Percentiles rank a stretch among this genome's conserved stretches.
These are phyloP conservation scores for Lizonia empirigonia DNA, from an alignment of 2,329 filamentous ascomycete genomes.

Conservation along the genomic window DNA sequence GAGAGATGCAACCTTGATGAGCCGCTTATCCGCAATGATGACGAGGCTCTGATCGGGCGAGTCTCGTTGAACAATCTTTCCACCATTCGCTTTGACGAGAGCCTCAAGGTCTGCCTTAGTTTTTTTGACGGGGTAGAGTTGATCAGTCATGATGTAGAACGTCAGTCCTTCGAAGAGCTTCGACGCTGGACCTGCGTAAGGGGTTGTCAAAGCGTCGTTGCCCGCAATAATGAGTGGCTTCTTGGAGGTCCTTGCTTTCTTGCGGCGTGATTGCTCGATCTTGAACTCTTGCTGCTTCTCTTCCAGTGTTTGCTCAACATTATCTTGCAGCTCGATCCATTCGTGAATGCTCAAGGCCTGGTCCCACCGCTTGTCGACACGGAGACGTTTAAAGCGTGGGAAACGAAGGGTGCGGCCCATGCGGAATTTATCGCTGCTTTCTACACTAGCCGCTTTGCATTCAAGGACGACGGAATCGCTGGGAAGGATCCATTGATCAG, in stretches of 20 bases:
- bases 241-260: constrained; percentile 64
- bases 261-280: constrained; percentile 70
- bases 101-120: constrained; percentile 79
- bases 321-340: constrained; percentile 72
- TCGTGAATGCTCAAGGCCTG: constrained; percentile 77
- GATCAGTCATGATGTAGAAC: constrained; percentile 85
- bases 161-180: constrained; percentile 75
- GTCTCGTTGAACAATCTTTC: constrained; percentile 76
- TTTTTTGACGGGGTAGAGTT: constrained; percentile 70
- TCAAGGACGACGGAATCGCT: constrained; percentile 85
- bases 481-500: constrained; percentile 92
- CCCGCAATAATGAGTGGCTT: constrained; percentile 78
- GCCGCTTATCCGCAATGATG: constrained; percentile 77
- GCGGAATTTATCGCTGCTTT: constrained; percentile 76
- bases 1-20: constrained; percentile 81
- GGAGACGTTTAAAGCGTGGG: constrained; percentile 81
- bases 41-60: constrained; percentile 67
- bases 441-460: constrained; percentile 84
- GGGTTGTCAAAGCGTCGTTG: constrained; percentile 55
- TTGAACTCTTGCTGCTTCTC: constrained; percentile 74
- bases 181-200: constrained; percentile 64
- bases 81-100: constrained; percentile 82
- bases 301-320: constrained; percentile 71
- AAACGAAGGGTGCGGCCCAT: constrained; percentile 82
- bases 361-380: constrained; percentile 84